Conservation (phyloP, 177 flowering plant species). For the Vitis hybrid region DNA sequence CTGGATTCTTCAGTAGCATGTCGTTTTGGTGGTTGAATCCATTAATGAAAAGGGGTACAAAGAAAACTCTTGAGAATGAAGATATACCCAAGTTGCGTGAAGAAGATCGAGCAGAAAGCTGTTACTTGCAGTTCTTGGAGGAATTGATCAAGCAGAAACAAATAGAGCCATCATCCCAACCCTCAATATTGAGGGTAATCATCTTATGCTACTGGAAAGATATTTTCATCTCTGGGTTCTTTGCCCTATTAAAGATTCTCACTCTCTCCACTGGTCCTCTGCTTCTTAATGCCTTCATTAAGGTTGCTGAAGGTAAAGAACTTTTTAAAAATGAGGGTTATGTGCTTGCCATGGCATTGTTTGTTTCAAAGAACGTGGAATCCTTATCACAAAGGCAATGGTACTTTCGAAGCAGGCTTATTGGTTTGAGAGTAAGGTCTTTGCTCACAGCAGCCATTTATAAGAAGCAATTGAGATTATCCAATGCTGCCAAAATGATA, state of each 20-base stretch:
- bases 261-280: constrained; percentile 71
- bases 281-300: constrained; percentile 66
- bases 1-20: constrained; percentile 48
- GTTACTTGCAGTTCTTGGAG: constrained; percentile 46
- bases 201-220: constrained; percentile 55
- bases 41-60: constrained; percentile 59
- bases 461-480: constrained; percentile 61
- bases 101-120: constrained; percentile 51
- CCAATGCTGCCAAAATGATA: constrained; percentile 47
- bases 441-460: constrained; percentile 65
- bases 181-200: constrained; percentile 48
- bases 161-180: constrained; percentile 25
- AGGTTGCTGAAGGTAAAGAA: constrained; percentile 64
- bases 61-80: constrained; percentile 54
- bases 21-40: constrained; percentile 87
- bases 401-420: constrained; percentile 56
- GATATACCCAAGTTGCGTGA: constrained; percentile 61
- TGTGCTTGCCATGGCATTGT: constrained; percentile 46
- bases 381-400: constrained; percentile 73
- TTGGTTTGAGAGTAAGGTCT: constrained; percentile 70
- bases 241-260: constrained; percentile 59
- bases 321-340: constrained; percentile 55
- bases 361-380: constrained; percentile 54
- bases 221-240: constrained; percentile 63
- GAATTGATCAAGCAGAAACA: constrained; percentile 35